These are phyloP conservation scores for Arthrobotrys entomopaga DNA, from an alignment of 2,329 filamentous ascomycete genomes.

Conservation along the genomic window DNA sequence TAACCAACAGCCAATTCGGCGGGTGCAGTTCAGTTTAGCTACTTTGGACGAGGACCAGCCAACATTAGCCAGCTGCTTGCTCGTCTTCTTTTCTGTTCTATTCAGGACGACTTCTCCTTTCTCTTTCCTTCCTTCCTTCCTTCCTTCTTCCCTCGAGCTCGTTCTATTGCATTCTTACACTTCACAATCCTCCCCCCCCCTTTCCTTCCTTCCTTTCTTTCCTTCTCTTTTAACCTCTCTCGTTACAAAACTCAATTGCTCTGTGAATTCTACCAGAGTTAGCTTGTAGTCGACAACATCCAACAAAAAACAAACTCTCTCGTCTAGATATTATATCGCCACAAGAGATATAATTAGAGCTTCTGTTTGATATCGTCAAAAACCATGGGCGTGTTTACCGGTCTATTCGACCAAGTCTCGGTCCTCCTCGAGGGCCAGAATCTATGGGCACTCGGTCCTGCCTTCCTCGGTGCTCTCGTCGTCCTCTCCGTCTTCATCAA, in stretches of 20 bases:
- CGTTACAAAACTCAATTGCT: not conserved
- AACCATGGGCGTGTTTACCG: slow-evolving; percentile 45
- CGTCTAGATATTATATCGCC: no score
- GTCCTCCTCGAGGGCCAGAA: slow-evolving; percentile 50
- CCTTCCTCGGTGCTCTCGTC: slow-evolving; percentile 35
- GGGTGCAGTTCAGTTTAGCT: slow-evolving; percentile 1
- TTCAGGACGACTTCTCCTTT: slow-evolving; percentile 11
- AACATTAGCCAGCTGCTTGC: not conserved
- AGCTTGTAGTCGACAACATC: no score
- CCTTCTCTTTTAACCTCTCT: slow-evolving; percentile 5
- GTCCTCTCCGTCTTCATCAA: slow-evolving; percentile 74
- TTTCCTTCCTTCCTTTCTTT: slow-evolving; percentile 11
- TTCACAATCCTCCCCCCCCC: slow-evolving; percentile 3
- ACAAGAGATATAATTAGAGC: no score
- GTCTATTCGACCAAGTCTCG: slow-evolving; percentile 45
- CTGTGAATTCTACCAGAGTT: not conserved
- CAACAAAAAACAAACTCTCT: no score
- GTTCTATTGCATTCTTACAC: not conserved
- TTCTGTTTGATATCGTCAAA: not conserved
- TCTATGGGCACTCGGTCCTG: slow-evolving; percentile 38
- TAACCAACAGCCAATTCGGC: slow-evolving; percentile 6
- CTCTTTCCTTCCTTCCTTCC: slow-evolving; percentile 4
- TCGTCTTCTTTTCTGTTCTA: no score
- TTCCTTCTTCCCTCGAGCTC: slow-evolving; percentile 8
- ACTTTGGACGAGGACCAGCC: slow-evolving; percentile 1